phyloP scores from a whole-genome alignment of 331 rosid species.

The Cucumis variabilis region DNA sequence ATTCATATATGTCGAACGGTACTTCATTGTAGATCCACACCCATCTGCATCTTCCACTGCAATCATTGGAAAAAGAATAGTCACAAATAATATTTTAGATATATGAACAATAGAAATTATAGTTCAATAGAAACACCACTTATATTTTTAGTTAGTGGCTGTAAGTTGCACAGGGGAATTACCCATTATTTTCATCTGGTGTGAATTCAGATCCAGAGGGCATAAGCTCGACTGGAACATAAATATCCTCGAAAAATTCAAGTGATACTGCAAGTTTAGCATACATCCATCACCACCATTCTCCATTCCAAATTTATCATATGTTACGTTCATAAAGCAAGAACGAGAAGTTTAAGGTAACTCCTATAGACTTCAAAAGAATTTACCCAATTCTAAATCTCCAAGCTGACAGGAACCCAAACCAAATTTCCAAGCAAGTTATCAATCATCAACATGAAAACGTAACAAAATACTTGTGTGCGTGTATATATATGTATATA shows the following conservation, averaged over 20 bases:
- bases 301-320: not conserved
- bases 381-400: not conserved
- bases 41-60: slow-evolving; percentile 65
- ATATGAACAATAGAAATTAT: slow-evolving; percentile 18
- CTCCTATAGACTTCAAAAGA: not conserved
- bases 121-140: not conserved
- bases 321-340: not conserved
- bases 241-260: slow-evolving; percentile 87
- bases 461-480: not conserved
- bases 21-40: slow-evolving; percentile 53
- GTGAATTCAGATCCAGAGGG: slow-evolving; percentile 56
- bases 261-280: slow-evolving; percentile 67
- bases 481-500: no score
- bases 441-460: not conserved
- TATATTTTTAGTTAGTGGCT: not conserved
- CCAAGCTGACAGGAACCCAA: not conserved
- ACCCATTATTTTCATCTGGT: slow-evolving; percentile 60
- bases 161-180: slow-evolving; percentile 20
- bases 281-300: slow-evolving; percentile 34
- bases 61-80: slow-evolving; percentile 2
- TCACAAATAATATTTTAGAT: not conserved
- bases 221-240: slow-evolving; percentile 61
- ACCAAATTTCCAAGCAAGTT: not conserved
- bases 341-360: not conserved
- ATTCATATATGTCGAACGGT: slow-evolving; percentile 45